Evolutionary conservation across 2,329 filamentous ascomycete genomes (phyloP).

Genomic region (Diaporthe aspalathi): DNA sequence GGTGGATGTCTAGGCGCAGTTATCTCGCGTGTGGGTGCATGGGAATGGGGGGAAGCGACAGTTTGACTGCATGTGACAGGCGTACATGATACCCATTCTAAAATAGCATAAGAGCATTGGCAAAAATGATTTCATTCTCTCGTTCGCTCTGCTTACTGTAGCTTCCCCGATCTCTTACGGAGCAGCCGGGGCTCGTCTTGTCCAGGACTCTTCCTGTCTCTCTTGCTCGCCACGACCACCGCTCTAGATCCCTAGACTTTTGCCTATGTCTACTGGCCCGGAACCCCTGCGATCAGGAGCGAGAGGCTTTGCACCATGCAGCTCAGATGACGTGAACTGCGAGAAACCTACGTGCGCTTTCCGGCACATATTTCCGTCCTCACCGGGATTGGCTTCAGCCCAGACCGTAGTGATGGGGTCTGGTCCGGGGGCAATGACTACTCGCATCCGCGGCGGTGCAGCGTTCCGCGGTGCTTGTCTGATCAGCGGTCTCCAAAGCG

Average conservation of each 20-base stretch:
- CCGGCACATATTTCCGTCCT: background rate
- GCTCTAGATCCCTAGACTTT: too few relatives aligned
- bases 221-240: too few relatives aligned
- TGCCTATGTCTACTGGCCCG: background rate
- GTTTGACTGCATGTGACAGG: constrained; percentile 26
- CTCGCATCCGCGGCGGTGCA: too few relatives aligned
- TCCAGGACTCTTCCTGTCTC: background rate
- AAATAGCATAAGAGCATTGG: constrained; percentile 10
- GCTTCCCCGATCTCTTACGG: background rate
- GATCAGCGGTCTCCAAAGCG: constrained; percentile 21
- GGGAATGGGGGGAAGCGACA: constrained; percentile 10
- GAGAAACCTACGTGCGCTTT: background rate
- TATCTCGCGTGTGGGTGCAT: background rate
- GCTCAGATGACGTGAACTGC: background rate
- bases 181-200: too few relatives aligned
- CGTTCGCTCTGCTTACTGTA: background rate
- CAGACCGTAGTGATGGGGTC: background rate
- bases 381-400: background rate
- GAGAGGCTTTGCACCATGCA: background rate
- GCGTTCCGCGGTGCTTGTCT: background rate
- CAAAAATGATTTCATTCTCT: background rate
- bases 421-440: background rate
- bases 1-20: background rate
- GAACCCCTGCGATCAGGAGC: too few relatives aligned
- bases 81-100: constrained; percentile 29